Base-by-base conservation (phyloP, 1,284 basidiomycete species). In the Moniliophthora roreri region DNA sequence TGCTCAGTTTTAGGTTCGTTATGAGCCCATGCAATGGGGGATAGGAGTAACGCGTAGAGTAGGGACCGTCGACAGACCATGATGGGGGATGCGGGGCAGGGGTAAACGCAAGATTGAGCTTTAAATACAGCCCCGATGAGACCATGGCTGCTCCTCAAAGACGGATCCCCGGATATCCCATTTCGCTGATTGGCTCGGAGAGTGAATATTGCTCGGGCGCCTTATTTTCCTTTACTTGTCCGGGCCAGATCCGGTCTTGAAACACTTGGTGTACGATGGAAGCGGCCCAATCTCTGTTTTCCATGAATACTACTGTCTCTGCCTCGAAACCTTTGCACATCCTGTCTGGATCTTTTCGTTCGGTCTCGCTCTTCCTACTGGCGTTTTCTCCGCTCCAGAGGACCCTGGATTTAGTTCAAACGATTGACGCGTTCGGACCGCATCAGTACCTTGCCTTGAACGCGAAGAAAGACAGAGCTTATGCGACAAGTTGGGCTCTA, bases 301-400 rank as follows among this genome's bases (percentile, higher is more conserved):
- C 26, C n/a, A 11, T 40, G 2, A 28, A 51, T 45, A 58, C 58
- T 40, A 18, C 49, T 23, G 54, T 24, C 23, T 16, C 47, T 16
- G 13, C 45, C 4, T 23, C 55, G 8, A 42, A 51, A 16, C 37
- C 52, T 26, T 62, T 71, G 36, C 70, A 75, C 59, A 67, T 79
- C 48, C 57, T 79, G 3, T 65, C 74, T 1, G 78, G 76, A 28
- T 80, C 77, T 1, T 80, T 80, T 58, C 72, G 74, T 37, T 79
- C 78, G 0, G 41, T 77, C 0, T 78, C 77, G 0, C 67, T 80
- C 18, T 77, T 73, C 57, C 64, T 79, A 6, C 69, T 80, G 4
- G 76, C 73, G 1, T 79, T 80, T 60, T 72, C 70, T 3, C 73
- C 76, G 0, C 55, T 66, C 1, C 63, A 70, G 23, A 64, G 68